A percentile compares a stretch with the other conserved stretches of the same genome.
These are phyloP conservation scores for Candida khao-thaluensis DNA, from an alignment of 805 yeast species.

Conservation along the genomic window DNA sequence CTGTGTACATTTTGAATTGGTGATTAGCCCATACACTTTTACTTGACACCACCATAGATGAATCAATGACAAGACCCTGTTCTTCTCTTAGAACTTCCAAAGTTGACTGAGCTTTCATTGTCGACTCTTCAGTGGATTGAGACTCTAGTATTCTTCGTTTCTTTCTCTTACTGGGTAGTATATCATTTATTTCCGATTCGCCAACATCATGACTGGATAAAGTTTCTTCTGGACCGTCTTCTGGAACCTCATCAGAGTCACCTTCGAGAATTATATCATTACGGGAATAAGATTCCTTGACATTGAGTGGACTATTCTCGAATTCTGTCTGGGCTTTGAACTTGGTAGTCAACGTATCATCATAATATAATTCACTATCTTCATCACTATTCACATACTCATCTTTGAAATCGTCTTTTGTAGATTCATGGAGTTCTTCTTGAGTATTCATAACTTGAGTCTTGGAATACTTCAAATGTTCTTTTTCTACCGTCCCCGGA, in stretches of 20 bases:
- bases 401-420: slow-evolving; percentile 6
- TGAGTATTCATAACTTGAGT: slow-evolving; percentile 33
- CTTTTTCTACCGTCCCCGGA: slow-evolving; percentile 21
- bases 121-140: background rate
- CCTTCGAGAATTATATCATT: too few relatives aligned
- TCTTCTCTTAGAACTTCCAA: slow-evolving; percentile 14
- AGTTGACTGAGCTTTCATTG: background rate
- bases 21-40: slow-evolving; percentile 55
- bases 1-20: slow-evolving; percentile 52
- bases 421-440: slow-evolving; percentile 15
- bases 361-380: slow-evolving; percentile 16
- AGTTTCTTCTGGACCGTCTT: background rate
- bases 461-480: slow-evolving; percentile 18
- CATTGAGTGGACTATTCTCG: slow-evolving; percentile 6
- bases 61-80: slow-evolving; percentile 13
- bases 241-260: background rate
- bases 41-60: slow-evolving; percentile 9
- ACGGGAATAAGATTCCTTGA: too few relatives aligned
- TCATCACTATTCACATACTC: slow-evolving; percentile 16
- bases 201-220: background rate
- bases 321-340: slow-evolving; percentile 12
- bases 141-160: slow-evolving; percentile 1
- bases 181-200: background rate
- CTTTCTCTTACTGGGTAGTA: background rate
- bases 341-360: slow-evolving; percentile 29